Evolutionary conservation across 257 asterid species (phyloP).

Genomic region (Echium plantagineum): DNA sequence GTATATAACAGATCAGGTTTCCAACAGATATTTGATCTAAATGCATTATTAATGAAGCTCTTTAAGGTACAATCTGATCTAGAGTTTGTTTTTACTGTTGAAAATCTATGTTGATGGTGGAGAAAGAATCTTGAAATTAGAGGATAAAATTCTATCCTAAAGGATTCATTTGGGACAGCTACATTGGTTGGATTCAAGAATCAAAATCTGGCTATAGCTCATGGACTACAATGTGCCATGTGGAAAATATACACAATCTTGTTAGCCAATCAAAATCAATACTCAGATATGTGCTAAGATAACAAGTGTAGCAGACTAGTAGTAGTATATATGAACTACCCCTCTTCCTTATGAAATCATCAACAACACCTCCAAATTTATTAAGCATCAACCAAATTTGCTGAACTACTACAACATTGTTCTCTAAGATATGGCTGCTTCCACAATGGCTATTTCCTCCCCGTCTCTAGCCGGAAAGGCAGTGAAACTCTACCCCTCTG

Average conservation of each 20-base stretch:
- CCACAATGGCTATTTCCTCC: constrained; percentile 20
- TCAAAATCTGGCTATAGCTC: too few relatives aligned
- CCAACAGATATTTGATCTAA: too few relatives aligned
- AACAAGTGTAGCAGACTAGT: background rate
- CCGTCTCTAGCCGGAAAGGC: constrained; percentile 18
- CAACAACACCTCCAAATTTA: background rate
- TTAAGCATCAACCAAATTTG: background rate
- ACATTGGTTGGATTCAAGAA: background rate
- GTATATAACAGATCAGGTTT: too few relatives aligned
- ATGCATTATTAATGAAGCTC: too few relatives aligned
- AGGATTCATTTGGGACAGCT: background rate
- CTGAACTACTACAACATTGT: background rate
- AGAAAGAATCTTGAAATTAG: too few relatives aligned
- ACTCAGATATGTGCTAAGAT: constrained; percentile 3
- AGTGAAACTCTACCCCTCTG: constrained; percentile 11
- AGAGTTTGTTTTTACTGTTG: too few relatives aligned
- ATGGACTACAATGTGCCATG: background rate
- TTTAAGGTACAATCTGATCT: too few relatives aligned
- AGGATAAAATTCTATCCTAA: background rate
- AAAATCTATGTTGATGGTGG: too few relatives aligned
- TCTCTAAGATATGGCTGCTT: constrained; percentile 8
- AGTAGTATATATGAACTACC: background rate
- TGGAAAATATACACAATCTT: background rate
- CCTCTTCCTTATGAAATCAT: background rate
- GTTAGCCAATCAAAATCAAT: constrained; percentile 8